Evolutionary conservation across 2,329 filamentous ascomycete species (phyloP).

Genomic region (Malbranchea zuffiana): DNA sequence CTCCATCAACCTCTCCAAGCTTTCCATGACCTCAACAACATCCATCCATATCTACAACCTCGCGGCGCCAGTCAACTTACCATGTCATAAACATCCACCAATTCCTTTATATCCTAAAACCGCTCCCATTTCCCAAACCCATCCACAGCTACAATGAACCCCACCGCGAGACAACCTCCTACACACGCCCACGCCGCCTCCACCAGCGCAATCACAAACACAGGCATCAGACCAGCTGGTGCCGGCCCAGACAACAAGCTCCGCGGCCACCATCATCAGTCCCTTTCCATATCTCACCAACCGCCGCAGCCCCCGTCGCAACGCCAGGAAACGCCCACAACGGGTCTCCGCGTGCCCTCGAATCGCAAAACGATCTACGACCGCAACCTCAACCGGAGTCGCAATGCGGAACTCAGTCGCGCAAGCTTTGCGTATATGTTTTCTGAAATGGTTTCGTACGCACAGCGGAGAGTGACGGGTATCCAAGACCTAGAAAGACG

Average conservation of each 20-base stretch:
- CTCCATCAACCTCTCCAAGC: no score
- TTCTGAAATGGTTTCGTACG: slow-evolving; percentile 91
- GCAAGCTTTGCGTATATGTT: slow-evolving; percentile 94
- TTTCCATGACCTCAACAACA: no score
- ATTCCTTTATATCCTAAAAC: not conserved
- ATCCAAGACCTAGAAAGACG: slow-evolving; percentile 89
- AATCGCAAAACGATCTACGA: slow-evolving; percentile 98
- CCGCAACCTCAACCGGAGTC: slow-evolving; percentile 79
- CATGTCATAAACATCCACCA: no score
- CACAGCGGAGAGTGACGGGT: slow-evolving; percentile 77
- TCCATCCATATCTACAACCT: no score
- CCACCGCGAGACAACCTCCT: slow-evolving; percentile 8
- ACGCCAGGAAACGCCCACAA: slow-evolving; percentile 23
- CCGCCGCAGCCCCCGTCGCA: not conserved
- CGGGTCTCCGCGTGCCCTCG: slow-evolving; percentile 70
- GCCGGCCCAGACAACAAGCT: slow-evolving; percentile 4
- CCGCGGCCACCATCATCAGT: slow-evolving; percentile 12
- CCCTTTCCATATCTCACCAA: slow-evolving; percentile 22
- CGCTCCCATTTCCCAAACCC: no score
- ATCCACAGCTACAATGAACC: slow-evolving; percentile 3
- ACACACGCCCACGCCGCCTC: slow-evolving; percentile 14
- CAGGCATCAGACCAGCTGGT: no score
- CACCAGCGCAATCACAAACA: slow-evolving; percentile 12
- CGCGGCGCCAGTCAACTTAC: no score
- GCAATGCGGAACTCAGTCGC: slow-evolving; percentile 79